Evolutionary conservation across 78 protist species (phyloP).

Genomic region (Diacronema lutheri): DNA sequence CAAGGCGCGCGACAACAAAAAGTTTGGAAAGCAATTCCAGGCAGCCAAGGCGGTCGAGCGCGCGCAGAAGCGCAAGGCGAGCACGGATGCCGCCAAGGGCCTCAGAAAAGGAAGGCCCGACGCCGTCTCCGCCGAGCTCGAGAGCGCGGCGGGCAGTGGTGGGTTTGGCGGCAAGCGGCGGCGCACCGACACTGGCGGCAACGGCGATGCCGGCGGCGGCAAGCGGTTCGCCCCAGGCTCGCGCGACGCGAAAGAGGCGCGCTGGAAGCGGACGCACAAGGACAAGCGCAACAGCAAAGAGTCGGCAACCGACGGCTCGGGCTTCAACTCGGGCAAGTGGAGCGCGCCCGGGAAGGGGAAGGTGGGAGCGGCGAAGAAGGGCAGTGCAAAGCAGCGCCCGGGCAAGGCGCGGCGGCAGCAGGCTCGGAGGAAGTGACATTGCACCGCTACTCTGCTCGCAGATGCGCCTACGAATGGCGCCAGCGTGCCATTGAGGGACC

Average conservation of each 20-base stretch:
- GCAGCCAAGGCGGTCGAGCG: not conserved
- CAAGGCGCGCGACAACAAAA: constrained; percentile 64
- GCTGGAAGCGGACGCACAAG: not conserved
- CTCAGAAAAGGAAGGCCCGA: not conserved
- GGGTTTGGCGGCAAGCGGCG: not conserved
- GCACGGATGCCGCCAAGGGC: not conserved
- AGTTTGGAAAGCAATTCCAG: constrained; percentile 29
- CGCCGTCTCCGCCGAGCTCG: not conserved
- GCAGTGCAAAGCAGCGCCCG: too few species aligned
- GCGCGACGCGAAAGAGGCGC: not conserved
- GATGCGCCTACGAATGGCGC: too few species aligned
- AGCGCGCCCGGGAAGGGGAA: too few species aligned
- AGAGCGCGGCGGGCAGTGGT: not conserved
- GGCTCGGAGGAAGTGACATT: too few species aligned
- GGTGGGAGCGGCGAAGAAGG: too few species aligned
- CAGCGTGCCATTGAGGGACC: too few species aligned
- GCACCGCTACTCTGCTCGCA: too few species aligned
- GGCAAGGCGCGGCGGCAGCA: too few species aligned
- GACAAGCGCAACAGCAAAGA: constrained; percentile 3
- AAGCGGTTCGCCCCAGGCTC: not conserved
- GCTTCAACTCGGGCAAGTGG: too few species aligned
- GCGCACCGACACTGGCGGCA: not conserved
- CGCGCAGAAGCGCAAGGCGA: not conserved
- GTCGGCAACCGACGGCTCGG: not conserved
- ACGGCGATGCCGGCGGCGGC: not conserved